Percentiles rank a stretch among this genome's conserved stretches.
Conservation (phyloP, 352 stramenopile species). For the Aphanomyces astaci region DNA sequence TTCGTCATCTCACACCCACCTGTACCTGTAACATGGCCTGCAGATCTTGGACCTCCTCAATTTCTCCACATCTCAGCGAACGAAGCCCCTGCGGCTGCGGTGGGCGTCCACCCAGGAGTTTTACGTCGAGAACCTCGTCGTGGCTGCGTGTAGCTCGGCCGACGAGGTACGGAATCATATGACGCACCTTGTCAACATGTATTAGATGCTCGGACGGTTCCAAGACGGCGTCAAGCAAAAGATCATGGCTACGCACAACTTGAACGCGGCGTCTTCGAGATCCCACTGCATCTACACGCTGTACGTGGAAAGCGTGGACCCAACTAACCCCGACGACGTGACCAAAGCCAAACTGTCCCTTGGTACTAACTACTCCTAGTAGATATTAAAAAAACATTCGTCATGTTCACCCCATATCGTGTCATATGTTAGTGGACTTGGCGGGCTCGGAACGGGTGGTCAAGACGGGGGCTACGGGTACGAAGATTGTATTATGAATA, state of each 20-base stretch:
- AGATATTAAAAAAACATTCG: too few relatives aligned
- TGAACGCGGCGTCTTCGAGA: constrained; percentile 45
- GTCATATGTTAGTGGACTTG: constrained; percentile 48
- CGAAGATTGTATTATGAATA: too few relatives aligned
- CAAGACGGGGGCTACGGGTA: constrained; percentile 43
- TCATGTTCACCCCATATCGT: too few relatives aligned
- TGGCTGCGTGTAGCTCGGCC: constrained; percentile 36
- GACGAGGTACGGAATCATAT: constrained; percentile 25
- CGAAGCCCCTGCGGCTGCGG: constrained; percentile 35
- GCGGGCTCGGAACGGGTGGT: constrained; percentile 51
- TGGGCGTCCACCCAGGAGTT: constrained; percentile 46
- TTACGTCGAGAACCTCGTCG: constrained; percentile 49
- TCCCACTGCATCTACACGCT: constrained; percentile 52
- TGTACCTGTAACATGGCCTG: not conserved
- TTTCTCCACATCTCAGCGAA: constrained; percentile 30
- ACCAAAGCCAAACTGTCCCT: constrained; percentile 38
- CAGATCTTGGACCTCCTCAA: constrained; percentile 45
- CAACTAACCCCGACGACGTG: constrained; percentile 31
- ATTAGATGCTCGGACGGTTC: constrained; percentile 36
- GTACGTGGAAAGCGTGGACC: constrained; percentile 45
- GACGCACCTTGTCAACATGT: not conserved
- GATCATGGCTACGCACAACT: constrained; percentile 49
- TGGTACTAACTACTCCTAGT: not conserved
- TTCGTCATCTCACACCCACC: not conserved
- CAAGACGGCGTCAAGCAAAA: constrained; percentile 53